Conservation (phyloP, 116 monocot species). For the Trichopus zeylanicus region DNA sequence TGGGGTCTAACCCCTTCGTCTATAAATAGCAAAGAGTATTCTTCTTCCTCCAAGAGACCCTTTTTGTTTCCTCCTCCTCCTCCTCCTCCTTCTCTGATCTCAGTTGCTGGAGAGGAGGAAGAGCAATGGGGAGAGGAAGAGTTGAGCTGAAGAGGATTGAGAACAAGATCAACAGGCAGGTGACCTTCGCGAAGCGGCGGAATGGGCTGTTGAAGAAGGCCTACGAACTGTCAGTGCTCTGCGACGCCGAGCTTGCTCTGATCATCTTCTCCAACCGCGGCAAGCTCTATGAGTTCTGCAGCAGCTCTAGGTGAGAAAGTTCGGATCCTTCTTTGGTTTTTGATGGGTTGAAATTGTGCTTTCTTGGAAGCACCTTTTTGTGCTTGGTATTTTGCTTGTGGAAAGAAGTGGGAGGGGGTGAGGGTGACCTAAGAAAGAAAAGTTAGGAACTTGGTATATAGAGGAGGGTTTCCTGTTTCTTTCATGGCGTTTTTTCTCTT, state of each 20-base stretch:
- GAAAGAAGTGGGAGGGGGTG: background rate
- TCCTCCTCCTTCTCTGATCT: background rate
- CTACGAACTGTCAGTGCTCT: slow-evolving; percentile 82
- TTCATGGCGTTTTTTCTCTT: background rate
- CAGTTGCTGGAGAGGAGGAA: background rate
- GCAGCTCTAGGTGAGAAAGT: slow-evolving; percentile 31
- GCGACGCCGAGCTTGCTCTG: slow-evolving; percentile 81
- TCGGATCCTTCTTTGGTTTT: background rate
- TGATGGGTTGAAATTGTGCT: background rate
- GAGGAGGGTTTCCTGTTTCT: background rate
- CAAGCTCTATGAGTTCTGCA: slow-evolving; percentile 87
- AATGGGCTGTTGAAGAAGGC: slow-evolving; percentile 86
- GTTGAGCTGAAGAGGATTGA: slow-evolving; percentile 79
- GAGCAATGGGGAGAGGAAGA: slow-evolving; percentile 64
- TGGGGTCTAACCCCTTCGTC: background rate
- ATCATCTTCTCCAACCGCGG: slow-evolving; percentile 91
- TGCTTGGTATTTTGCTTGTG: background rate
- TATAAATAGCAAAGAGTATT: slow-evolving; percentile 4
- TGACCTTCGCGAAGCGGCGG: slow-evolving; percentile 65
- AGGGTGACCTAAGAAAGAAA: background rate
- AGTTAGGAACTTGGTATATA: too few relatives aligned
- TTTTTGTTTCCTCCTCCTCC: background rate
- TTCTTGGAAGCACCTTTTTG: too few relatives aligned
- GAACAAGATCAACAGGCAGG: slow-evolving; percentile 83
- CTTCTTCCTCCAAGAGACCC: background rate